These are phyloP conservation scores for Rubia yunnanensis DNA, from an alignment of 257 asterid species.

Conservation along the genomic window DNA sequence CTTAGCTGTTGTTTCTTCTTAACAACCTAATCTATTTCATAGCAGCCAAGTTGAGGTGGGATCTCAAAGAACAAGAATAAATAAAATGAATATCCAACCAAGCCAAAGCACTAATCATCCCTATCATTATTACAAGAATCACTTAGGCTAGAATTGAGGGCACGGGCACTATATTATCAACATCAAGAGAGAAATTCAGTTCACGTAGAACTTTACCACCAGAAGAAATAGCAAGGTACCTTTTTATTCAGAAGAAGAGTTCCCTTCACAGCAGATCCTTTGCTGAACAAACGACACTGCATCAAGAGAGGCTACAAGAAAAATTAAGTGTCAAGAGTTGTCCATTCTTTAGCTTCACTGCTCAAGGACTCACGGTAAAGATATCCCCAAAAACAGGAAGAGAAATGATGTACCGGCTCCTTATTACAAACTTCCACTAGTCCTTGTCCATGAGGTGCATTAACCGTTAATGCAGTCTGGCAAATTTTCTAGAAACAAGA, in stretches of 20 bases:
- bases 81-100: neutral
- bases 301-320: slow-evolving; percentile 66
- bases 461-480: slow-evolving; percentile 15
- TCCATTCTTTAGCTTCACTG: neutral
- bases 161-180: no score
- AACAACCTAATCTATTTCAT: neutral
- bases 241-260: slow-evolving; percentile 64
- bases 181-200: neutral
- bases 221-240: slow-evolving; percentile 31
- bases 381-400: neutral
- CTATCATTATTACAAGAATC: neutral
- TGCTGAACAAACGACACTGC: slow-evolving; percentile 70
- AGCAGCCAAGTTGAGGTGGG: neutral
- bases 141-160: neutral
- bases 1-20: no score
- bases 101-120: neutral
- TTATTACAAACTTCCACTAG: slow-evolving; percentile 24
- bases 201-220: neutral
- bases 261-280: slow-evolving; percentile 81
- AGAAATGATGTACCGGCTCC: slow-evolving; percentile 38
- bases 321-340: neutral
- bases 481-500: slow-evolving; percentile 6
- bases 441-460: slow-evolving; percentile 19
- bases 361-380: neutral
- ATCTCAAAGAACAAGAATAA: neutral